Evolutionary conservation across 2,329 filamentous ascomycete genomes (phyloP).

Genomic region (Colletotrichum orbiculare): DNA sequence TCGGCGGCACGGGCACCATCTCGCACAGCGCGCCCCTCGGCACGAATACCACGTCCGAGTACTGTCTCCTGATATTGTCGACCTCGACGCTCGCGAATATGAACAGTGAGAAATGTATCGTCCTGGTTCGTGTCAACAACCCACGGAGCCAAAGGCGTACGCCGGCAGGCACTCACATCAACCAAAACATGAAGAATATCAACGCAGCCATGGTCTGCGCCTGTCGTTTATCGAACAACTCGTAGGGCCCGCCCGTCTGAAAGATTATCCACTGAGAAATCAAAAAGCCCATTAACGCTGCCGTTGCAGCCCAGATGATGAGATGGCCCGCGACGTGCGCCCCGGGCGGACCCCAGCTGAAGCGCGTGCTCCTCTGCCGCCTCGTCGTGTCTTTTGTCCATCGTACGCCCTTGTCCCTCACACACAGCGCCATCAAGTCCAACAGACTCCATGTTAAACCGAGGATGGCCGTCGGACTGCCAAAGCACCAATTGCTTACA

Average conservation of each 20-base stretch:
- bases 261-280: background rate
- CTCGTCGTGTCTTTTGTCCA: conserved; percentile 14
- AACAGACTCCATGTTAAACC: conserved; percentile 22
- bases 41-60: conserved; percentile 35
- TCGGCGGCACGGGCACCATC: conserved; percentile 33
- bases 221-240: background rate
- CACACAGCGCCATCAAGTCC: conserved; percentile 27
- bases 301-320: conserved; percentile 21
- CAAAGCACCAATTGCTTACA: background rate
- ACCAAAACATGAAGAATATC: conserved; percentile 30
- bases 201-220: background rate
- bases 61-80: conserved; percentile 24
- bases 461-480: conserved; percentile 19
- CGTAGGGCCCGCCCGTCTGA: background rate
- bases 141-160: background rate
- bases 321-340: conserved; percentile 30
- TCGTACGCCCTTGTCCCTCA: conserved; percentile 17
- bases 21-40: conserved; percentile 25
- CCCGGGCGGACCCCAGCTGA: conserved; percentile 22
- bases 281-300: conserved; percentile 3
- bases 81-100: conserved; percentile 35
- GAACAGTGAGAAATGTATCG: conserved; percentile 36
- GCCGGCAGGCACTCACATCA: conserved; percentile 7
- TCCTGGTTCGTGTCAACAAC: conserved; percentile 2
- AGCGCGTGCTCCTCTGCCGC: conserved; percentile 17